phyloP scores from a whole-genome alignment of 495 filamentous ascomycete genomes.

The Penicillium pancosmium region DNA sequence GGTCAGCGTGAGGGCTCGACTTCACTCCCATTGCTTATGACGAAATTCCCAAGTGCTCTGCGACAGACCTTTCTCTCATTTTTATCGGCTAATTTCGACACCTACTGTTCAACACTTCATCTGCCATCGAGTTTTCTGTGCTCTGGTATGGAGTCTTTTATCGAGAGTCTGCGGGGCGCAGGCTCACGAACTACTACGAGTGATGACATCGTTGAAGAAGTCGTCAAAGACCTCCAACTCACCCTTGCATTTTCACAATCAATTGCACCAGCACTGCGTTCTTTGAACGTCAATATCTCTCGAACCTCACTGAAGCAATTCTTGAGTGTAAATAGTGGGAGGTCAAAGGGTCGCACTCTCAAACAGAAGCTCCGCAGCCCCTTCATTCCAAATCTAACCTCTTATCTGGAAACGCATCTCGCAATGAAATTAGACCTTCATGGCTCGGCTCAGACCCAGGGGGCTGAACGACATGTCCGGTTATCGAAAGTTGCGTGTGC shows the following conservation, averaged over 20 bases:
- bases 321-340: constrained; percentile 11
- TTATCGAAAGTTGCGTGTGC: constrained; percentile 55
- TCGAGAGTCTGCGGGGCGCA: constrained; percentile 20
- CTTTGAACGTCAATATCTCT: constrained; percentile 50
- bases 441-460: constrained; percentile 18
- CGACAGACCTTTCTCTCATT: constrained; percentile 54
- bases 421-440: constrained; percentile 51
- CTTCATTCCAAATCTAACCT: constrained; percentile 45
- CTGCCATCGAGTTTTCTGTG: constrained; percentile 47
- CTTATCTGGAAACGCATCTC: constrained; percentile 50
- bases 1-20: constrained; percentile 36
- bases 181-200: background rate
- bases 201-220: constrained; percentile 29
- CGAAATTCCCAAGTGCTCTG: constrained; percentile 51
- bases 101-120: constrained; percentile 44
- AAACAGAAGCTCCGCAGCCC: constrained; percentile 24
- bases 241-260: constrained; percentile 42
- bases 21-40: constrained; percentile 54
- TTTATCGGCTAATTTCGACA: constrained; percentile 55
- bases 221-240: constrained; percentile 44
- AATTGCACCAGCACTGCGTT: constrained; percentile 46
- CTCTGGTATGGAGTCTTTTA: constrained; percentile 32
- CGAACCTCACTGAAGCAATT: constrained; percentile 37
- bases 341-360: constrained; percentile 11
- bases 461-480: constrained; percentile 40